Evolutionary conservation across 257 asterid genomes (phyloP), one percentile per base, ranked within the genome.

Genomic region (Haberlea rhodopensis): DNA sequence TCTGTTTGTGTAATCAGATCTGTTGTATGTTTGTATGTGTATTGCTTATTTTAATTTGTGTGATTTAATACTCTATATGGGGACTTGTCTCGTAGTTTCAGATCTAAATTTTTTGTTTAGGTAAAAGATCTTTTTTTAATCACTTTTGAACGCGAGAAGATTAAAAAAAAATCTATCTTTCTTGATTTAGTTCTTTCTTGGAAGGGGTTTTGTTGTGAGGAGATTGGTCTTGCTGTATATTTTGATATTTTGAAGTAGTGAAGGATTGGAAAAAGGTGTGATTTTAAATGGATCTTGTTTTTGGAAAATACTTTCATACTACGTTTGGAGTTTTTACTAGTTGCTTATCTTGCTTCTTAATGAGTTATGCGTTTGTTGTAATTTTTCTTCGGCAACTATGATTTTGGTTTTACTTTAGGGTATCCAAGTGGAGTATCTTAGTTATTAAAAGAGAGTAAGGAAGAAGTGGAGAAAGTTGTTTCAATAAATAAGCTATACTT

Each of bases 101-200:
- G 76, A 75, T 66, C 80, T 66, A 60, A 70, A 54, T 51, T 32
- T 58, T 23, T 64, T 6, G 58, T 21, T 8, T 15, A 59, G 68
- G 5, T 24, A n/a, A n/a, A n/a, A n/a, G n/a, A n/a, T 62, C 13
- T 46, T 58, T 4, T 24, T 65, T 71, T 26, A 45, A 22, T 18
- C 8, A 40, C 60, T 24, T 55, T 3, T 48, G 62, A 65, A 23
- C 6, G 6, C 16, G 58, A 24, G 21, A 40, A 22, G 53, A 40
- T 40, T 5, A 2, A 34, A 40, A 40, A 37, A 37, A 2, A 37
- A 9, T 37, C 8, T 32, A 32, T 1, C 43, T 32, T 32, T 8
- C 21, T 28, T 21, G 34, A 22, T 46, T 70, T 56, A 40, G 57
- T 57, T 24, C 13, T 26, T 43, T 59, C 1, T 63, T 27, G 59